Evolutionary conservation across 805 yeast species (phyloP).

Genomic region (Wickerhamiella azyma): DNA sequence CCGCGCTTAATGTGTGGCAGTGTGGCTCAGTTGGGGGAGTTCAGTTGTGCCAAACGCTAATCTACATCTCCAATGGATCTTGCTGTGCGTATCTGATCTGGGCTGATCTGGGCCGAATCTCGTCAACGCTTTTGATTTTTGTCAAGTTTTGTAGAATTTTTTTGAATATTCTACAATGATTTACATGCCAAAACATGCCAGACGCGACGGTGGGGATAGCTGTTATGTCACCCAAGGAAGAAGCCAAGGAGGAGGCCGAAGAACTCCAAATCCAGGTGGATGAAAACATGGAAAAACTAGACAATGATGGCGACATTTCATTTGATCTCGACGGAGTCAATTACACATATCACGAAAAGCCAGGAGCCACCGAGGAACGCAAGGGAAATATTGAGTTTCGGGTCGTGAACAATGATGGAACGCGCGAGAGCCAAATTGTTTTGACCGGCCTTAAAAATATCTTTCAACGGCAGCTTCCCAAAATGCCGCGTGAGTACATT

Average conservation of each 20-base stretch:
- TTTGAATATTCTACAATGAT: no score
- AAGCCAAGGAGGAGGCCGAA: slow-evolving; percentile 17
- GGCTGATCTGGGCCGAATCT: no score
- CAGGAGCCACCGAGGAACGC: slow-evolving; percentile 86
- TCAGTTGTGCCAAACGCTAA: no score
- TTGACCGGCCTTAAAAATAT: slow-evolving; percentile 90
- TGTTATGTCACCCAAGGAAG: slow-evolving; percentile 1
- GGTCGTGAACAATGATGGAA: slow-evolving; percentile 90
- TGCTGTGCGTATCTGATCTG: no score
- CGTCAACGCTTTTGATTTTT: no score
- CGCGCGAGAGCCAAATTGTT: slow-evolving; percentile 76
- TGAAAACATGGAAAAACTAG: slow-evolving; percentile 19
- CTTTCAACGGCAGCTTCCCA: slow-evolving; percentile 93
- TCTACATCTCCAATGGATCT: no score
- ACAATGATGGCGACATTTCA: slow-evolving; percentile 28
- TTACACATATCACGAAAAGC: slow-evolving; percentile 79
- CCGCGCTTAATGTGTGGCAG: no score
- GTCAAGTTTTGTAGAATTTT: no score
- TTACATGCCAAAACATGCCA: no score
- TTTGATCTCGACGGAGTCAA: slow-evolving; percentile 64
- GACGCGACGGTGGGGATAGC: no score
- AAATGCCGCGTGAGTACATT: slow-evolving; percentile 96
- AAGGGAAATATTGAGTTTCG: slow-evolving; percentile 89
- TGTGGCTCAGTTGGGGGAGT: no score
- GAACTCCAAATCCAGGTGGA: slow-evolving; percentile 20